Conservation (phyloP, 2,329 filamentous ascomycete genomes). For the Penicillium glabrum region DNA sequence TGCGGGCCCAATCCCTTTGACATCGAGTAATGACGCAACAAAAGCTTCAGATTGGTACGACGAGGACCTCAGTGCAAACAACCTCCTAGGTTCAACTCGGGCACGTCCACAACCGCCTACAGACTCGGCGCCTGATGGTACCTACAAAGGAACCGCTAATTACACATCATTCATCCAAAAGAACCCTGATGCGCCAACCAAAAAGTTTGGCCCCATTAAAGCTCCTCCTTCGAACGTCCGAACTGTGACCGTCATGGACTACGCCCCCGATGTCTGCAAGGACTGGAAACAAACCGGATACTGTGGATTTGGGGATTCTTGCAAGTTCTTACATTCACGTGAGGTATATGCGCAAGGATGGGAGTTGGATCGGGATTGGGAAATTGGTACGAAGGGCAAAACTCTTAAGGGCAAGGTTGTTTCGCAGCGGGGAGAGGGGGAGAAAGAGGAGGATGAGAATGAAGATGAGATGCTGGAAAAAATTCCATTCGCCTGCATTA, state of each 20-base stretch:
- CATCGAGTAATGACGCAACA: conserved; percentile 78
- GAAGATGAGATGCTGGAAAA: conserved; percentile 68
- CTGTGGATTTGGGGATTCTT: conserved; percentile 60
- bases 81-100: conserved; percentile 33
- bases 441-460: conserved; percentile 50
- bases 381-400: conserved; percentile 68
- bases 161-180: conserved; percentile 75
- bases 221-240: conserved; percentile 78
- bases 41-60: conserved; percentile 90
- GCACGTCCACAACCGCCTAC: conserved; percentile 12
- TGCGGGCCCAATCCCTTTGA: conserved; percentile 65
- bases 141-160: conserved; percentile 73
- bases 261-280: conserved; percentile 90
- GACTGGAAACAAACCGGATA: conserved; percentile 80
- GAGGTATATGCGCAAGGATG: conserved; percentile 81
- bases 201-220: conserved; percentile 81
- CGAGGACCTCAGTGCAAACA: conserved; percentile 58
- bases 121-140: conserved; percentile 56
- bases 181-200: conserved; percentile 70
- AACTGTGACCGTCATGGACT: conserved; percentile 87
- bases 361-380: conserved; percentile 95
- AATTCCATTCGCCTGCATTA: conserved; percentile 87
- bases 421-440: conserved; percentile 46
- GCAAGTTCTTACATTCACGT: conserved; percentile 66
- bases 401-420: conserved; percentile 48